phyloP scores from a whole-genome alignment of 352 stramenopile species.

The Globisporangium nunn region DNA sequence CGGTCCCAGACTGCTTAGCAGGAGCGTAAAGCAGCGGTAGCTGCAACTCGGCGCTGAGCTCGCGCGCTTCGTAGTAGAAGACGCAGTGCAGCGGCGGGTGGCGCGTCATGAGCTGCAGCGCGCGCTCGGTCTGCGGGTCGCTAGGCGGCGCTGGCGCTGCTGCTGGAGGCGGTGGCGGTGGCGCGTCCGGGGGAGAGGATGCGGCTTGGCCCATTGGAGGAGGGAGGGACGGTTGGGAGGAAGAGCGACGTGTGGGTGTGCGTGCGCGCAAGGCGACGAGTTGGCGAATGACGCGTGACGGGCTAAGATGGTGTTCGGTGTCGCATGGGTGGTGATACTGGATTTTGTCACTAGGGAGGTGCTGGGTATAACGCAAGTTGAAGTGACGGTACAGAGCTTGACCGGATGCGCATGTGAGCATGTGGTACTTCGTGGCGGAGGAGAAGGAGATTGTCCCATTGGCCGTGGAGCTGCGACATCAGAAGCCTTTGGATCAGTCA shows the following conservation, averaged over 20 bases:
- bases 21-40: conserved; percentile 59
- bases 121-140: conserved; percentile 3
- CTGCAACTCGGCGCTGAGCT: conserved; percentile 40
- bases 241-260: neutral
- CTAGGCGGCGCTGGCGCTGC: neutral
- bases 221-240: neutral
- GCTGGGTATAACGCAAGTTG: neutral
- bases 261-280: neutral
- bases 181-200: neutral
- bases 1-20: conserved; percentile 9
- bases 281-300: neutral
- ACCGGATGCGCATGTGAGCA: too few relatives aligned
- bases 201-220: neutral
- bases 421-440: too few relatives aligned
- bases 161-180: too few relatives aligned
- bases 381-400: too few relatives aligned
- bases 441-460: too few relatives aligned
- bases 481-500: too few relatives aligned
- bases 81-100: conserved; percentile 56
- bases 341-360: neutral
- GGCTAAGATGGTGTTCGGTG: too few relatives aligned
- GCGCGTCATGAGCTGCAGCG: conserved; percentile 19
- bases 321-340: neutral
- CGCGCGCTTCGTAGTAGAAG: conserved; percentile 59
- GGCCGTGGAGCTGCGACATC: too few relatives aligned